phyloP scores from a whole-genome alignment of 805 yeast species.

The Kregervanrija fluxuum region DNA sequence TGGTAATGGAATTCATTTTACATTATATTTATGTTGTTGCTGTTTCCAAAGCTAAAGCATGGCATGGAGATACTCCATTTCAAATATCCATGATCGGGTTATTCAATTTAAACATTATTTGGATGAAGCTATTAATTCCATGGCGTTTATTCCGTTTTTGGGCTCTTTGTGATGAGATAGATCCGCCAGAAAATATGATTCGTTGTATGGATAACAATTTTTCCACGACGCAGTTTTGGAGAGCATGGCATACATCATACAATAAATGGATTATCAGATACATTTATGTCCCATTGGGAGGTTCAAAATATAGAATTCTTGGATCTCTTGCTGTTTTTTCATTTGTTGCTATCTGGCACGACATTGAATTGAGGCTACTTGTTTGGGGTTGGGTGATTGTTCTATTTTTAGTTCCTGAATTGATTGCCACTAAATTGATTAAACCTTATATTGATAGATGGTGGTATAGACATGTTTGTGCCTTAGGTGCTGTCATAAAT shows the following conservation, averaged over 20 bases:
- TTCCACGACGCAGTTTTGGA: conserved; percentile 93
- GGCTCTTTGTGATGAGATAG: conserved; percentile 88
- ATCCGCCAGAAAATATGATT: conserved; percentile 97
- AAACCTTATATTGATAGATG: conserved; percentile 30
- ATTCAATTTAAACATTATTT: conserved; percentile 82
- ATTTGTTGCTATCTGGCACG: conserved; percentile 98
- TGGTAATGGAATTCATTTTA: conserved; percentile 82
- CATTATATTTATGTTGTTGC: conserved; percentile 93
- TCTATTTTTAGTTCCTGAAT: conserved; percentile 80
- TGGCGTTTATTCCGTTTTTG: conserved; percentile 95
- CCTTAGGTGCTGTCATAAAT: conserved; percentile 79
- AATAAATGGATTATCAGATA: conserved; percentile 88
- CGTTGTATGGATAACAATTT: conserved; percentile 93
- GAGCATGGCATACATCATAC: conserved; percentile 96
- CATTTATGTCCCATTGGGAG: conserved; percentile 88
- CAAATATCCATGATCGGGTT: conserved; percentile 93
- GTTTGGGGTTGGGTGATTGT: conserved; percentile 97
- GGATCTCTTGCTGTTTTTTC: conserved; percentile 83
- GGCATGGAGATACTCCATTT: conserved; percentile 85
- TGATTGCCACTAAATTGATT: conserved; percentile 46
- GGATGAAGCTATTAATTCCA: conserved; percentile 89
- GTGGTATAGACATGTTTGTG: conserved; percentile 81
- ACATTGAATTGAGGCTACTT: conserved; percentile 75
- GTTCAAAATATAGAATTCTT: conserved; percentile 59
- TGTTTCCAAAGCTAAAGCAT: conserved; percentile 79